Evolutionary conservation across 1,139 yeast species (phyloP).

Genomic region (Lodderomyces jiufengensis): DNA sequence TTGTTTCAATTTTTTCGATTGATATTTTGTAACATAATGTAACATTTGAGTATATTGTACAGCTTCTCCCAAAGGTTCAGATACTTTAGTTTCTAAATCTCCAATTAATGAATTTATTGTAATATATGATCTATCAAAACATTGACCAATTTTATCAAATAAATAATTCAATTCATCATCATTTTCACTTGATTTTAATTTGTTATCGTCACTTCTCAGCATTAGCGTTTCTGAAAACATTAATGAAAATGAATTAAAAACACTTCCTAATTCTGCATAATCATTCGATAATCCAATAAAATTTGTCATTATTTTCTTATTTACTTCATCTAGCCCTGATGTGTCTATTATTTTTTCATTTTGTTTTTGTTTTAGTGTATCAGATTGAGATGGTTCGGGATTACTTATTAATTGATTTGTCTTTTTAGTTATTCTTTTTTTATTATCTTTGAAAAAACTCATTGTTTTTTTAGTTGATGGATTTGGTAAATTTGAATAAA

Average conservation of each 20-base stretch:
- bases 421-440: conserved; percentile 26
- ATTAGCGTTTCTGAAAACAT: conserved; percentile 36
- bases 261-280: conserved; percentile 65
- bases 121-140: conserved; percentile 68
- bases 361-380: conserved; percentile 3
- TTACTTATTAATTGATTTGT: conserved; percentile 22
- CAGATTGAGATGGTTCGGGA: conserved; percentile 3
- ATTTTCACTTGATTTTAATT: conserved; percentile 18
- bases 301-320: conserved; percentile 60
- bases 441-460: conserved; percentile 35
- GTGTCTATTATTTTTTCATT: conserved; percentile 24
- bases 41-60: conserved; percentile 72
- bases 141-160: conserved; percentile 72
- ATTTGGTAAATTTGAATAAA: conserved; percentile 62
- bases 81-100: conserved; percentile 65
- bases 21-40: conserved; percentile 64
- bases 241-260: conserved; percentile 70
- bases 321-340: conserved; percentile 59
- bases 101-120: conserved; percentile 67
- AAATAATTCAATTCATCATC: conserved; percentile 38
- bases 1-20: conserved; percentile 68
- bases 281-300: conserved; percentile 64
- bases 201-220: conserved; percentile 3
- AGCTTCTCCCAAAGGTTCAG: conserved; percentile 82
- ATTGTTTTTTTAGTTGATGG: conserved; percentile 43